phyloP scores from a whole-genome alignment of 2,329 filamentous ascomycete genomes.

The Biscogniauxia sp. region DNA sequence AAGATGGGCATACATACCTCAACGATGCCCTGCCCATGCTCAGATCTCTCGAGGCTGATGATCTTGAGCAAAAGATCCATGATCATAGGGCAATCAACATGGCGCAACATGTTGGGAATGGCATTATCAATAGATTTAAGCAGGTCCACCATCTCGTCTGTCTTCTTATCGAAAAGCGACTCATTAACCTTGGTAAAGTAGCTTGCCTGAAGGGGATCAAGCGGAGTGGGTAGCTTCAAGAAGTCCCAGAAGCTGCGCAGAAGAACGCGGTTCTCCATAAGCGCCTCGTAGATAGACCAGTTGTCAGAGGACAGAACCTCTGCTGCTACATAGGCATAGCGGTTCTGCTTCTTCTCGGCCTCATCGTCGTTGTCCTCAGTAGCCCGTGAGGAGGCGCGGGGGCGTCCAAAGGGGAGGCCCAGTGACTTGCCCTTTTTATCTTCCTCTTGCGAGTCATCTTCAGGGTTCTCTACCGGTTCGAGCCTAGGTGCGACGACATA shows the following conservation, averaged over 20 bases:
- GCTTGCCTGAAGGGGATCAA: slow-evolving; percentile 90
- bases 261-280: slow-evolving; percentile 79
- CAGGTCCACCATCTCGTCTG: slow-evolving; percentile 91
- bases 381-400: slow-evolving; percentile 52
- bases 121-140: slow-evolving; percentile 81
- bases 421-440: slow-evolving; percentile 39
- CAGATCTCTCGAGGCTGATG: slow-evolving; percentile 89
- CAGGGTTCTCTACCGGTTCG: slow-evolving; percentile 53
- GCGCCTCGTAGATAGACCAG: slow-evolving; percentile 91
- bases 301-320: slow-evolving; percentile 94
- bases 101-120: slow-evolving; percentile 80
- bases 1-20: slow-evolving; percentile 67
- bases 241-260: slow-evolving; percentile 90
- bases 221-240: slow-evolving; percentile 74
- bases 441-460: slow-evolving; percentile 47
- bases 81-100: slow-evolving; percentile 96
- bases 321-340: slow-evolving; percentile 89
- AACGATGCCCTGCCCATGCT: slow-evolving; percentile 87
- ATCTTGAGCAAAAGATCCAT: slow-evolving; percentile 98
- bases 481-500: slow-evolving; percentile 84
- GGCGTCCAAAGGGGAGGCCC: slow-evolving; percentile 46
- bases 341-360: slow-evolving; percentile 84
- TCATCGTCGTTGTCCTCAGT: slow-evolving; percentile 58
- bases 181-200: slow-evolving; percentile 99
- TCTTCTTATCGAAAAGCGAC: slow-evolving; percentile 95